phyloP scores from a whole-genome alignment of 352 stramenopile genomes.

The Thalassiosira hispida region DNA sequence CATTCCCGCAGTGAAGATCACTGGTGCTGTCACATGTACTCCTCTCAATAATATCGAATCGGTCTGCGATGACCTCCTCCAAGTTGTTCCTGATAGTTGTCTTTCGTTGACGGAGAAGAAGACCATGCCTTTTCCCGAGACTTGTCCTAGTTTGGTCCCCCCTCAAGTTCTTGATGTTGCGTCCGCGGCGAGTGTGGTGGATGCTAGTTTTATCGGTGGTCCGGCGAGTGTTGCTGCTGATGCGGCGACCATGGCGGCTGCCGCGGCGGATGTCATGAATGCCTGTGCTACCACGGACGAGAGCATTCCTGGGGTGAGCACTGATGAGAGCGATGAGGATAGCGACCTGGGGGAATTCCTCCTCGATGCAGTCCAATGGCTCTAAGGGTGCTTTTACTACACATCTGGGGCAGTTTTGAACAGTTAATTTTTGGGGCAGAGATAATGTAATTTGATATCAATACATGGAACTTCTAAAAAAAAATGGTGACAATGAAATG shows the following conservation, averaged over 20 bases:
- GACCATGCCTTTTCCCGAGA: slow-evolving; percentile 36
- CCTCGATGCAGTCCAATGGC: slow-evolving; percentile 73
- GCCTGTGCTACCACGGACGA: slow-evolving; percentile 15
- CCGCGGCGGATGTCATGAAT: slow-evolving; percentile 7
- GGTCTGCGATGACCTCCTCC: slow-evolving; percentile 54
- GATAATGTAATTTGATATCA: too few species aligned
- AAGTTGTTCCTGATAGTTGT: slow-evolving; percentile 53
- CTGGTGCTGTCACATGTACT: slow-evolving; percentile 51
- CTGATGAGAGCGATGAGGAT: slow-evolving; percentile 48
- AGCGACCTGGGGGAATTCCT: slow-evolving; percentile 71
- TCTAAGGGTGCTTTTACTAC: slow-evolving; percentile 20
- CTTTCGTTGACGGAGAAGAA: slow-evolving; percentile 47
- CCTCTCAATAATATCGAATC: slow-evolving; percentile 49
- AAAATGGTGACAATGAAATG: too few species aligned
- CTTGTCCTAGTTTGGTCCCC: slow-evolving; percentile 11
- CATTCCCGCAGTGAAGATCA: slow-evolving; percentile 74
- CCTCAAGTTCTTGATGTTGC: not conserved
- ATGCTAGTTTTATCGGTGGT: too few species aligned
- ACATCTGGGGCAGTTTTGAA: too few species aligned
- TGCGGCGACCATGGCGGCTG: slow-evolving; percentile 8
- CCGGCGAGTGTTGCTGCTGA: slow-evolving; percentile 6
- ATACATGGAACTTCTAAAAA: too few species aligned
- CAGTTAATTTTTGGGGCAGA: too few species aligned
- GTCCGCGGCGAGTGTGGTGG: too few species aligned
- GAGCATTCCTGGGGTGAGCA: not conserved